Evolutionary conservation across 2,329 filamentous ascomycete genomes (phyloP).

Genomic region (Akanthomyces uredinophilus): DNA sequence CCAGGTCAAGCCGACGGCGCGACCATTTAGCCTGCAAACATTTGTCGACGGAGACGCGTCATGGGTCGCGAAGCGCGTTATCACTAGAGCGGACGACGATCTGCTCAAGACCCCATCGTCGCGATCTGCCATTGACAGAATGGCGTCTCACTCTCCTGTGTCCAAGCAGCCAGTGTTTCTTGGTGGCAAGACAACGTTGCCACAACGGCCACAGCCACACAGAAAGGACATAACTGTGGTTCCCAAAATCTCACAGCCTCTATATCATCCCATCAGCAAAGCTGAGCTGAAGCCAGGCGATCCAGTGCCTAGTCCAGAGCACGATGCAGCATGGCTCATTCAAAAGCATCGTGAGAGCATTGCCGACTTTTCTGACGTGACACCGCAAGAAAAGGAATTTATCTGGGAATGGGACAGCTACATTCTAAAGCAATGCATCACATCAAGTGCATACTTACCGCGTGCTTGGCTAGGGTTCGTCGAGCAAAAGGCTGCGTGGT

Average conservation of each 20-base stretch:
- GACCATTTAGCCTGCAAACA: conserved; percentile 41
- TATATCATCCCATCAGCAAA: conserved; percentile 56
- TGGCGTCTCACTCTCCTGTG: conserved; percentile 22
- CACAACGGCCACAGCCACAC: conserved; percentile 15
- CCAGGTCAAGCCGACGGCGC: conserved; percentile 38
- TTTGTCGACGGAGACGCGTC: conserved; percentile 41
- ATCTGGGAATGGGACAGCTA: conserved; percentile 55
- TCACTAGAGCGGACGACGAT: conserved; percentile 28
- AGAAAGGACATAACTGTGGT: conserved; percentile 35
- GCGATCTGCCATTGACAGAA: conserved; percentile 17
- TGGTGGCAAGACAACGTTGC: not conserved
- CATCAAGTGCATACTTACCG: conserved; percentile 47
- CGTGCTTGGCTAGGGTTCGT: conserved; percentile 49
- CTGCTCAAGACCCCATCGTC: conserved; percentile 11
- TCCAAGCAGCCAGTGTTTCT: not conserved
- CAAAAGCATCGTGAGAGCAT: conserved; percentile 56
- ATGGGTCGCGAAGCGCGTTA: conserved; percentile 40
- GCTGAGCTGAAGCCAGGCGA: conserved; percentile 44
- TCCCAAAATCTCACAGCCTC: conserved; percentile 45
- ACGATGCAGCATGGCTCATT: conserved; percentile 50
- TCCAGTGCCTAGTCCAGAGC: conserved; percentile 37
- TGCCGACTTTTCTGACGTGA: conserved; percentile 52
- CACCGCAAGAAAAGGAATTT: conserved; percentile 50
- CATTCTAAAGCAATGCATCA: conserved; percentile 46
- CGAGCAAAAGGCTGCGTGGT: conserved; percentile 45